phyloP scores from a whole-genome alignment of 345 rosid species.

The Kandelia obovata region DNA sequence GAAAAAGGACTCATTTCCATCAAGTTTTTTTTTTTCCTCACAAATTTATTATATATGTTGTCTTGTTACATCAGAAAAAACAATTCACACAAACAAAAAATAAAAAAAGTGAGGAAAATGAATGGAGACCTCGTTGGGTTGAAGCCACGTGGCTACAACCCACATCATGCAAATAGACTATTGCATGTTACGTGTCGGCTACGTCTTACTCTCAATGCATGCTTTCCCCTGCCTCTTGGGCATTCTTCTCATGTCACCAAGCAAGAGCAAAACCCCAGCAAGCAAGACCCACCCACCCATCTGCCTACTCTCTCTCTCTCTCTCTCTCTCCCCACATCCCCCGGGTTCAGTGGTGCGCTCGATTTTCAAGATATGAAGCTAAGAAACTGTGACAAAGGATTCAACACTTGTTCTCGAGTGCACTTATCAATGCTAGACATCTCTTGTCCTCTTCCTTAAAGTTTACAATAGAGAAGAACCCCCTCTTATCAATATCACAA shows the following conservation, averaged over 20 bases:
- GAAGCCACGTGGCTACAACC: slow-evolving; percentile 36
- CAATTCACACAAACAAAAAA: no score
- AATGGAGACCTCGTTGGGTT: no score
- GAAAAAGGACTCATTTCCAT: no score
- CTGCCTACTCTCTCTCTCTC: not conserved
- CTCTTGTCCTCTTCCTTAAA: not conserved
- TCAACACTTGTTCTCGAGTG: slow-evolving; percentile 24
- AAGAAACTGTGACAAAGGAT: slow-evolving; percentile 7
- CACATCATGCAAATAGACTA: slow-evolving; percentile 23
- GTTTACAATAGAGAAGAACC: slow-evolving; percentile 8
- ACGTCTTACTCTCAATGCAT: slow-evolving; percentile 32
- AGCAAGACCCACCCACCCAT: not conserved
- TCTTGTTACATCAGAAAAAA: no score
- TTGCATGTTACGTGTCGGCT: slow-evolving; percentile 39
- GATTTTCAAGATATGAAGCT: not conserved
- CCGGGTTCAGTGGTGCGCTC: not conserved
- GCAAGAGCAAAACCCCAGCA: not conserved
- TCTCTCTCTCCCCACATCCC: not conserved
- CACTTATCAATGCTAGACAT: slow-evolving; percentile 8
- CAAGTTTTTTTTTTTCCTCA: no score
- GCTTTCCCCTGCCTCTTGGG: slow-evolving; percentile 18
- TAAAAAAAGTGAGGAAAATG: no score
- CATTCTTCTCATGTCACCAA: no score
- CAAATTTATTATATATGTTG: no score
- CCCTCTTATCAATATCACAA: slow-evolving; percentile 24